phyloP scores from a whole-genome alignment of 2,329 filamentous ascomycete genomes.

The Pseudopyricularia javanii region DNA sequence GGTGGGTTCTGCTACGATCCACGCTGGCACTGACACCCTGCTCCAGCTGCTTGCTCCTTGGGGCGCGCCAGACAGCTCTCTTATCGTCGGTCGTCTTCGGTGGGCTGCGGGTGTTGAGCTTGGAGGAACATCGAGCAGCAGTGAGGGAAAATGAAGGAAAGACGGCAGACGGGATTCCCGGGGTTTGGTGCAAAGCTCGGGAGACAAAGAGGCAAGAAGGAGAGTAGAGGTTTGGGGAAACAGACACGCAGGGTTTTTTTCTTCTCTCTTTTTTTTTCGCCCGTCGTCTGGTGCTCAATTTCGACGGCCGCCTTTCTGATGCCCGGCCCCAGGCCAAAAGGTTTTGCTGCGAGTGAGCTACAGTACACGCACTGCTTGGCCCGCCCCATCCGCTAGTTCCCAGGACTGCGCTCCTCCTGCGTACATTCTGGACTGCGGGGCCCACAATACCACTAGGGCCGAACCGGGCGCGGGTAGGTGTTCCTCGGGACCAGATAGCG shows the following conservation, averaged over 20 bases:
- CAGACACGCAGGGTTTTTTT: not conserved
- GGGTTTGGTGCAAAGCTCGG: not conserved
- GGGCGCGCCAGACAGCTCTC: not conserved
- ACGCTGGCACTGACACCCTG: not conserved
- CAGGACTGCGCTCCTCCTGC: not conserved
- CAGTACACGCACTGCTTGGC: not conserved
- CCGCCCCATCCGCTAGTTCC: not conserved
- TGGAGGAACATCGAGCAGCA: not conserved
- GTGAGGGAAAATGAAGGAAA: not conserved
- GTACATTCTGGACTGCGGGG: not conserved
- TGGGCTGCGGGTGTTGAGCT: not conserved
- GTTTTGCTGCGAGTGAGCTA: not conserved
- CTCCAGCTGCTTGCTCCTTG: not conserved
- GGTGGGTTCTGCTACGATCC: not conserved
- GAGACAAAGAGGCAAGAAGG: not conserved
- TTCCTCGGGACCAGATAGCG: not conserved
- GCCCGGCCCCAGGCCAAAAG: not conserved
- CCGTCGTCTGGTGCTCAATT: not conserved
- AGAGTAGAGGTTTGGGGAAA: constrained; percentile 9
- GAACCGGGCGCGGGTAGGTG: not conserved
- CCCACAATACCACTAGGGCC: not conserved
- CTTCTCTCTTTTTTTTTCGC: not conserved
- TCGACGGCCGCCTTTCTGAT: not conserved
- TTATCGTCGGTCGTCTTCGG: not conserved
- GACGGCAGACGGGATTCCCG: not conserved